Base-by-base conservation (phyloP, 164 flowering plant genomes). In the Amborella trichopoda region DNA sequence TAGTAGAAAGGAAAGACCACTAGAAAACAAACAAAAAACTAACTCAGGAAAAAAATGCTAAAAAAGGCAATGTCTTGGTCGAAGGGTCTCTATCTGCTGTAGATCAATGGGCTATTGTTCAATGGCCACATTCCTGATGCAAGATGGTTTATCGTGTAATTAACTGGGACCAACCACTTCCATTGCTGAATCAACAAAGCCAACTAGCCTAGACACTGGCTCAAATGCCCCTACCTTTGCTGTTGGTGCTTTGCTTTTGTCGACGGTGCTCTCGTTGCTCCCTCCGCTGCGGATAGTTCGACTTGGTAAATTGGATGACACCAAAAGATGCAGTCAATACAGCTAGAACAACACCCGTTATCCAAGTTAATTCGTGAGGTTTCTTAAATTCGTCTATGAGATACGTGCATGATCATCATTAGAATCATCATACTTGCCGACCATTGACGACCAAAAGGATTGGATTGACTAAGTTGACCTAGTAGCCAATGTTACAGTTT, bases 321-420 rank as follows among this genome's bases (percentile, higher is more conserved):
- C 43, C 43, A 39, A 39, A 39, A 3, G 43, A 11, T 18, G 3
- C 23, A 19, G 45, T 16, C 1, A 19, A 6, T 41, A 0, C 23
- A 19, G 23, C 23, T 25, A 41, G 11, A 16, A 41, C 45, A 3
- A 19, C 3, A 41, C 25, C 39, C 24, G 17, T 48, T 33, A 33
- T 26, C 26, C 41, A 48, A 48, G 52, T 48, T 20, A 34, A 48
- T 48, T 48, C 28, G 2, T 33, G 26, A 30, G 41, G 52, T 48
- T 48, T 48, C 23, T 48, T 48, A 33, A 48, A 48, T 22, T 28
- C 52, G 23, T 42, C 16, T 20, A 28, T 4, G 41, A 48, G 52
- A 48, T 34, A 33, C 40, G 40, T 48, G 52, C 52, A 33, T 1
- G 11, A 48, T 48, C 52, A 48, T 48, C 52, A 48, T 30, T 48